phyloP scores from a whole-genome alignment of 352 stramenopile genomes.

The Phytopythium oedochilum region DNA sequence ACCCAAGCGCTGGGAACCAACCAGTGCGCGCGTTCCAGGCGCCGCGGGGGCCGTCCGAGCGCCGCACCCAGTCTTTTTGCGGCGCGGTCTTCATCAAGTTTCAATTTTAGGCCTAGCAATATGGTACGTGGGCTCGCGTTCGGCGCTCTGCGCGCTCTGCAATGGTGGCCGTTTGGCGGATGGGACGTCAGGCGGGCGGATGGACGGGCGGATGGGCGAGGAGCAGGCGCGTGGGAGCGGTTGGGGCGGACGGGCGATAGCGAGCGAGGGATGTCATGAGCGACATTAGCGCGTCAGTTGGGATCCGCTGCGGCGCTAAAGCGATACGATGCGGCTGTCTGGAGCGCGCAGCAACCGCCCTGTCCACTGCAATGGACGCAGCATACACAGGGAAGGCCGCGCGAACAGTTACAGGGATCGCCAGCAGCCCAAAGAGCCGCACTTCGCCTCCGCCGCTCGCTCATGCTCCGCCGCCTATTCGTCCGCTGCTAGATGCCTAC shows the following conservation, averaged over 20 bases:
- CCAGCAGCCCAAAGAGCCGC: too few relatives aligned
- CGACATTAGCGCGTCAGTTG: too few relatives aligned
- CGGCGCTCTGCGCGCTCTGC: too few relatives aligned
- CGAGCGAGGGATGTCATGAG: not conserved
- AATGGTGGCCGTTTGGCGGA: too few relatives aligned
- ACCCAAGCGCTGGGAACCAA: constrained; percentile 43
- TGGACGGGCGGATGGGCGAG: not conserved
- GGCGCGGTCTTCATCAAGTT: constrained; percentile 78
- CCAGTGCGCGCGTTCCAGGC: constrained; percentile 27
- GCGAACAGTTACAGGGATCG: too few relatives aligned
- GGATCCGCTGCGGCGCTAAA: too few relatives aligned
- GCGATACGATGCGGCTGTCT: too few relatives aligned
- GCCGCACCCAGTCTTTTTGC: constrained; percentile 64
- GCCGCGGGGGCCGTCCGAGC: constrained; percentile 5
- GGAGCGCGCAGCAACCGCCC: too few relatives aligned
- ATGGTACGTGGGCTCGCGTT: constrained; percentile 79
- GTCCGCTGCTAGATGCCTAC: not conserved
- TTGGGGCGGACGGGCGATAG: too few relatives aligned
- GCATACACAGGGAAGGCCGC: too few relatives aligned
- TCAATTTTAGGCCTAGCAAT: constrained; percentile 84
- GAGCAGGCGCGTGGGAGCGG: not conserved
- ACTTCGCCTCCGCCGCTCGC: not conserved
- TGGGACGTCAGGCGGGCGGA: not conserved
- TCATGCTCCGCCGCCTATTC: not conserved
- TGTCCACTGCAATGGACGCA: too few relatives aligned